Evolutionary conservation across 257 asterid species (phyloP).

Genomic region (Rubia yunnanensis): DNA sequence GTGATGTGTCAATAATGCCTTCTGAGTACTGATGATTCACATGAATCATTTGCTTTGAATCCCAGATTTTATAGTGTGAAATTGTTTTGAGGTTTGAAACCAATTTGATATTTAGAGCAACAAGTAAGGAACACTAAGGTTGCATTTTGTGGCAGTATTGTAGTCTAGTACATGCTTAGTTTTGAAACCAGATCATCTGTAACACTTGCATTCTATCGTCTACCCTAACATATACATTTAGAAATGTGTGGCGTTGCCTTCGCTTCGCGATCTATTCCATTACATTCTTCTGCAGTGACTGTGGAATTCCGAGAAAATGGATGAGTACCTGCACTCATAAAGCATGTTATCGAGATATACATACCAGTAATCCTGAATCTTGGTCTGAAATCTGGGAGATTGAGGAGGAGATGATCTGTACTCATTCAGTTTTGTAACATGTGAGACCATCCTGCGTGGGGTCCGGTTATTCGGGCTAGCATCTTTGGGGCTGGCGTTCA

Average conservation of each 20-base stretch:
- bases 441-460: not conserved
- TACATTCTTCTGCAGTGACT: constrained; percentile 20
- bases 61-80: not conserved
- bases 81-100: not conserved
- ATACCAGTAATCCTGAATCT: constrained; percentile 24
- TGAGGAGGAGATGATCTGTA: constrained; percentile 9
- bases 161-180: not conserved
- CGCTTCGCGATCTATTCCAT: not conserved
- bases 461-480: not conserved
- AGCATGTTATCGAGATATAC: too few species aligned
- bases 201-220: too few species aligned
- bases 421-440: constrained; percentile 3
- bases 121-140: not conserved
- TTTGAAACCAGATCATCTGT: too few species aligned
- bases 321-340: too few species aligned
- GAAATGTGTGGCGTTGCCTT: not conserved
- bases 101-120: not conserved
- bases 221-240: not conserved
- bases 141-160: not conserved
- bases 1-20: constrained; percentile 9
- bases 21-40: too few species aligned
- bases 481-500: not conserved
- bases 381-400: constrained; percentile 12
- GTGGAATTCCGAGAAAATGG: not conserved
- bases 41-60: not conserved